Percentiles rank a stretch among this genome's conserved stretches.
These are phyloP conservation scores for Tillandsia fasciculata DNA, from an alignment of 176 grass and related monocot genomes.

Conservation along the genomic window DNA sequence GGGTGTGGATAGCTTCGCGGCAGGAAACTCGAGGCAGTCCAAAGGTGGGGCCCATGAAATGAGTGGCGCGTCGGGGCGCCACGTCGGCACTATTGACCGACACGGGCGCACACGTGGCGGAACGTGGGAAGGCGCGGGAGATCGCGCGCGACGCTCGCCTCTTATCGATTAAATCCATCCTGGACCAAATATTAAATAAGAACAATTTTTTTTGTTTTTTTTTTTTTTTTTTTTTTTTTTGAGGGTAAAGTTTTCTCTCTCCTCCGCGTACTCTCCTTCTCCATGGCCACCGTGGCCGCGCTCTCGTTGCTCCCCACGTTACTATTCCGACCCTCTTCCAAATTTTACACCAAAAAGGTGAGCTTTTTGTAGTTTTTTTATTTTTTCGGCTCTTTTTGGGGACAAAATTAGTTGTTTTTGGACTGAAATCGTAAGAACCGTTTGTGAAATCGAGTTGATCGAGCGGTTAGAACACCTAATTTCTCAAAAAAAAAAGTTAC, in stretches of 20 bases:
- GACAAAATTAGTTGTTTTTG: neutral
- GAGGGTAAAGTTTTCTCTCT: neutral
- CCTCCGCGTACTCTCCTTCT: neutral
- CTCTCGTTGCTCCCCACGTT: slow-evolving; percentile 50
- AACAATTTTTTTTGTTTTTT: no score
- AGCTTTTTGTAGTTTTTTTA: slow-evolving; percentile 4
- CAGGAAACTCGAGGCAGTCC: no score
- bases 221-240: neutral
- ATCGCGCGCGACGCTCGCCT: slow-evolving; percentile 51
- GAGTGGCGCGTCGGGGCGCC: slow-evolving; percentile 7
- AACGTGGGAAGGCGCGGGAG: slow-evolving; percentile 56
- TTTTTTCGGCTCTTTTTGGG: neutral
- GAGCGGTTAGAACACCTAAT: neutral
- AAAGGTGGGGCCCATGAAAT: no score
- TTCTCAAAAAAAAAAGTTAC: neutral
- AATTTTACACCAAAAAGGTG: slow-evolving; percentile 65
- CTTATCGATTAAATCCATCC: slow-evolving; percentile 47
- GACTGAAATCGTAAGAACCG: neutral
- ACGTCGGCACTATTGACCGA: slow-evolving; percentile 15
- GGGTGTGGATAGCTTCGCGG: no score
- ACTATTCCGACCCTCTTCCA: slow-evolving; percentile 58
- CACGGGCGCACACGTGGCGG: slow-evolving; percentile 39
- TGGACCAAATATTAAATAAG: slow-evolving; percentile 7
- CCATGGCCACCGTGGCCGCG: slow-evolving; percentile 69
- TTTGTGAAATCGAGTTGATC: neutral